Percentiles rank a stretch among this genome's conserved stretches.
Conservation (phyloP, 495 filamentous ascomycete genomes). For the Aspergillus mulundensis region DNA sequence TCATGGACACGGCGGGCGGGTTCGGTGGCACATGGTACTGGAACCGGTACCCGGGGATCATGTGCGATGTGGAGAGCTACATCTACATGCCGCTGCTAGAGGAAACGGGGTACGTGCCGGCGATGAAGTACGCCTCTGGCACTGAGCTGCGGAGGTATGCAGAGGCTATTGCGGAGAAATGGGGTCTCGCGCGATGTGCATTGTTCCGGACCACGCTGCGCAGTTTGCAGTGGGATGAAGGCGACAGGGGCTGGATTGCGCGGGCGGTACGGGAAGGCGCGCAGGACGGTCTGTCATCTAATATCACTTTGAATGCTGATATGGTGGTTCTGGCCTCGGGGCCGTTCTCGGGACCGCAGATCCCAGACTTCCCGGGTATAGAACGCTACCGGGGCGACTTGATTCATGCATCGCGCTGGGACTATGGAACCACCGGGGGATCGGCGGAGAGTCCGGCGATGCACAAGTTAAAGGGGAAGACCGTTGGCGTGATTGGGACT, state of each 20-base stretch:
- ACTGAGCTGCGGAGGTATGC: constrained; percentile 25
- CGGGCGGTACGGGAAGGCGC: not conserved
- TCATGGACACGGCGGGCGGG: constrained; percentile 46
- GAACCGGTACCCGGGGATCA: constrained; percentile 37
- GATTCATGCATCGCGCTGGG: constrained; percentile 42
- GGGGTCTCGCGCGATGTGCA: constrained; percentile 39
- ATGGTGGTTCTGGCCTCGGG: too few species aligned
- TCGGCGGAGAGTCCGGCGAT: constrained; percentile 37
- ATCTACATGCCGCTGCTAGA: constrained; percentile 53
- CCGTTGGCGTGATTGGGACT: constrained; percentile 46
- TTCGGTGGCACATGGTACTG: constrained; percentile 53
- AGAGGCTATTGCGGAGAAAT: constrained; percentile 31
- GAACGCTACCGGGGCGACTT: constrained; percentile 21
- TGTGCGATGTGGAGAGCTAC: constrained; percentile 31
- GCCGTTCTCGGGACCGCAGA: constrained; percentile 13
- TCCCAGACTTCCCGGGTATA: constrained; percentile 17
- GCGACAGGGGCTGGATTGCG: not conserved
- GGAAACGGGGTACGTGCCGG: constrained; percentile 55
- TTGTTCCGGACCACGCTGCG: constrained; percentile 31
- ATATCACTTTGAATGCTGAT: too few species aligned
- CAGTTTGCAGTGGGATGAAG: constrained; percentile 11
- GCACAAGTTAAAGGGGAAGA: constrained; percentile 35
- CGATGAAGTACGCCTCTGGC: constrained; percentile 25
- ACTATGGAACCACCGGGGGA: constrained; percentile 49
- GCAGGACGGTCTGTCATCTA: too few species aligned